Base-by-base conservation (phyloP, 257 asterid genomes). In the Scutellaria baicalensis region DNA sequence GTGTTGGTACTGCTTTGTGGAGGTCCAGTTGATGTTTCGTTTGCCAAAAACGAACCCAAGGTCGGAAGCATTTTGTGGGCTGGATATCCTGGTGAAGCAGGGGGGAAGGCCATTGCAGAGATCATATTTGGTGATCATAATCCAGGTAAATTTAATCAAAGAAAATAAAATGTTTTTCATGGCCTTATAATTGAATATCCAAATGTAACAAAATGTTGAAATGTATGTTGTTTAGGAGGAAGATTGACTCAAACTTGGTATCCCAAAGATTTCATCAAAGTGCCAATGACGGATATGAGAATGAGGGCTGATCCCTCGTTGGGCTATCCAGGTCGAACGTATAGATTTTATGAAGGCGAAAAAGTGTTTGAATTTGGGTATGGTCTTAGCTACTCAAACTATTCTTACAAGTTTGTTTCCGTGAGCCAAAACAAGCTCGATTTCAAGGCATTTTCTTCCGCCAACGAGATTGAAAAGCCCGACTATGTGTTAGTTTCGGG, bases 11-110 rank as follows among this genome's bases (percentile, higher is more conserved):
- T 87, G 43, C 75, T 85, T 2, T 82, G 81, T 70, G 96, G 96
- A 16, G 94, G 96, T 43, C 89, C 86, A 0, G 79, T 89, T 0
- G 96, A 89, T 74, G 63, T 87, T 13, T 75, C 89, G 0, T 89
- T 89, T 14, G 90, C 96, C 6, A 87, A 80, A 66, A 44, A 78
- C 0, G 79, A 87, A 14, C 79, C 79, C 0, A 87, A 81, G 13
- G 79, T 89, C 0, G 87, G 94, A 49, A 63, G 89, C 68, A 87
- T 85, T 49, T 36, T 89, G 65, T 89, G 96, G 96, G 89, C 80
- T 61, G 95, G 96, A 35, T 89, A 87, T 72, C 96, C 93, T 0
- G 95, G 95, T 69, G 89, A 90, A 71, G 87, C 77, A 0, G 96
- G 96, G 38, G 96, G 93, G 0, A 67, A 54, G 39, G 95, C 95